Conservation (phyloP, 768 basidiomycete species). For the Suillus alpinus region DNA sequence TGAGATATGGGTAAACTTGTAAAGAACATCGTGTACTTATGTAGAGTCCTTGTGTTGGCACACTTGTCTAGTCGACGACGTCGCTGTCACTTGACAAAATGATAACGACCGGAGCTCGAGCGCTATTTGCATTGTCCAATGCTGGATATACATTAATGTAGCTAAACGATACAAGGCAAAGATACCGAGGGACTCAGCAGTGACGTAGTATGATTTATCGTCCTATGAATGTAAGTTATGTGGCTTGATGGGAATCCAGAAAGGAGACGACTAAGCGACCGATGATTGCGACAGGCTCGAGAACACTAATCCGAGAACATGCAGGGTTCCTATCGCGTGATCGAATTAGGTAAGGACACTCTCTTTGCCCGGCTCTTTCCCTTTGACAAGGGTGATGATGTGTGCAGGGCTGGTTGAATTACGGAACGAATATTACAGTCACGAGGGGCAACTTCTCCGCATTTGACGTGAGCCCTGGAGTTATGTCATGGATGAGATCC, state of each 20-base stretch:
- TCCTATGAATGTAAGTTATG: neutral
- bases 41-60: neutral
- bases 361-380: conserved; percentile 27
- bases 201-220: neutral
- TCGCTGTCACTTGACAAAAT: neutral
- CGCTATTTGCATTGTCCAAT: neutral
- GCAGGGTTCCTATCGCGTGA: conserved; percentile 23
- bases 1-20: neutral
- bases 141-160: neutral
- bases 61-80: neutral
- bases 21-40: neutral
- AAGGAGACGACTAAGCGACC: neutral
- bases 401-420: conserved; percentile 21
- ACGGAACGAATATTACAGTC: conserved; percentile 54
- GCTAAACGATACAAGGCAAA: neutral
- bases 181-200: neutral
- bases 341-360: conserved; percentile 20
- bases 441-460: conserved; percentile 76
- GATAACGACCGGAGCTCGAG: neutral
- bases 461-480: conserved; percentile 78
- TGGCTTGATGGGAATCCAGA: neutral
- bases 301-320: neutral
- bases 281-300: neutral
- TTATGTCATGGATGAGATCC: conserved; percentile 9
- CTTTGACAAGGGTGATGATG: conserved; percentile 25